These are phyloP conservation scores for Coprinellus aureogranulatus DNA, from an alignment of 768 basidiomycete species.

Conservation along the genomic window DNA sequence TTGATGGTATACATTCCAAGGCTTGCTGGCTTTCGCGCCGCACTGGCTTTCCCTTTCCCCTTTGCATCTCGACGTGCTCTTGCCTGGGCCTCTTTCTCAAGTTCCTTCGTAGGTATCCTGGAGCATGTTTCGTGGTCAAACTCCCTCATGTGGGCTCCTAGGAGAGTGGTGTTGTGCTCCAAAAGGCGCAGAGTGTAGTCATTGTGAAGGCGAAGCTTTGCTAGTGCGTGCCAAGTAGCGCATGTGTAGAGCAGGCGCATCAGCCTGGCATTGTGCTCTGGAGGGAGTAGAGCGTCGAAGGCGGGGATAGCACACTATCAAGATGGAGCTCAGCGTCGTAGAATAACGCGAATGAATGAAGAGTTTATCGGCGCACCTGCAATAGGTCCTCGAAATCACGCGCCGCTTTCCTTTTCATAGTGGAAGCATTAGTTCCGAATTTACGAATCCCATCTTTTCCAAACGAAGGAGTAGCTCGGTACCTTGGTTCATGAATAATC, in stretches of 20 bases:
- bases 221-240: conserved; percentile 32
- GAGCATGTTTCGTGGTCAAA: conserved; percentile 28
- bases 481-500: too few species aligned
- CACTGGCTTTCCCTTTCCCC: neutral
- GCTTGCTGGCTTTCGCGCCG: neutral
- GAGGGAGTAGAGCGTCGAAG: too few species aligned
- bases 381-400: conserved; percentile 38
- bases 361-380: conserved; percentile 24
- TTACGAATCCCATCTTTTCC: too few species aligned
- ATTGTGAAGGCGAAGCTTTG: conserved; percentile 32
- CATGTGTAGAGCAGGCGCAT: conserved; percentile 24
- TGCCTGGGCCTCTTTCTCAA: conserved; percentile 37
- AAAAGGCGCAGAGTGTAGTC: conserved; percentile 23
- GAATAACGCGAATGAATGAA: conserved; percentile 27
- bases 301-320: too few species aligned
- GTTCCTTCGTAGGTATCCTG: conserved; percentile 28
- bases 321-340: too few species aligned
- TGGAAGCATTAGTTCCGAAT: conserved; percentile 11
- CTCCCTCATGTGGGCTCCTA: conserved; percentile 27
- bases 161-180: conserved; percentile 19
- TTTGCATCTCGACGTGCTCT: conserved; percentile 13
- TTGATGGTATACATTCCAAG: neutral
- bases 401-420: conserved; percentile 30
- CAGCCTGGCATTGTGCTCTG: conserved; percentile 15
- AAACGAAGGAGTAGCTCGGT: too few species aligned